phyloP scores from a whole-genome alignment of 495 filamentous ascomycete species.

The Parmelia sp. region DNA sequence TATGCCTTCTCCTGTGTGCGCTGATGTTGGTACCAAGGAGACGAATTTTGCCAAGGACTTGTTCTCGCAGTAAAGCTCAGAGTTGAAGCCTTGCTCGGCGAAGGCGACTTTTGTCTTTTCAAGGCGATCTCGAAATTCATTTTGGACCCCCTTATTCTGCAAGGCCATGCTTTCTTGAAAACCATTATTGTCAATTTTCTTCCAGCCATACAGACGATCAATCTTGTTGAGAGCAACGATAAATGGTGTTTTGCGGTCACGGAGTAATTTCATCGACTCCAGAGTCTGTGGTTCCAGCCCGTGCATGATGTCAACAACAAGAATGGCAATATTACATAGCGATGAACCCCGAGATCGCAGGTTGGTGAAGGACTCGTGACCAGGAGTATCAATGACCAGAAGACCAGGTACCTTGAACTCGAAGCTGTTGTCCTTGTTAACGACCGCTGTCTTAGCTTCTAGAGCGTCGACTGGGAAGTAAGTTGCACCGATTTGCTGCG shows the following conservation, averaged over 20 bases:
- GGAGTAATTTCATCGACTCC: conserved; percentile 90
- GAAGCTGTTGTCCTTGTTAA: conserved; percentile 85
- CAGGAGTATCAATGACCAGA: conserved; percentile 95
- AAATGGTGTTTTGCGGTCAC: conserved; percentile 94
- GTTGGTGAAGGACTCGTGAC: conserved; percentile 99
- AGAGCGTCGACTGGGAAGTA: conserved; percentile 98
- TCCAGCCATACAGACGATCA: conserved; percentile 98
- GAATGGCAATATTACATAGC: conserved; percentile 97
- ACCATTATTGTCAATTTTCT: conserved; percentile 95
- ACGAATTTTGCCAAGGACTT: conserved; percentile 92
- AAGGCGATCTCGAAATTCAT: conserved; percentile 87
- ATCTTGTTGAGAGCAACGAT: conserved; percentile 99
- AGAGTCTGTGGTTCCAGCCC: conserved; percentile 96
- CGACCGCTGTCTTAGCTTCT: conserved; percentile 80
- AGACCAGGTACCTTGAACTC: conserved; percentile 98
- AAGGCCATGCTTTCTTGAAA: conserved; percentile 85
- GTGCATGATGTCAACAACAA: conserved; percentile 99
- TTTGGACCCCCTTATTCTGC: conserved; percentile 90
- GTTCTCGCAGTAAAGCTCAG: conserved; percentile 94
- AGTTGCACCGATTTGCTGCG: conserved; percentile 98
- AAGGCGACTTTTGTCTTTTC: conserved; percentile 90
- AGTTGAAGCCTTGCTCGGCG: conserved; percentile 94
- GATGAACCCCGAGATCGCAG: conserved; percentile 91
- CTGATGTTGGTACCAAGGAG: conserved; percentile 92
- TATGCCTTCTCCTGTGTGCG: conserved; percentile 96